phyloP scores from a whole-genome alignment of 306 rosid species.

The Leucaena leucocephala region DNA sequence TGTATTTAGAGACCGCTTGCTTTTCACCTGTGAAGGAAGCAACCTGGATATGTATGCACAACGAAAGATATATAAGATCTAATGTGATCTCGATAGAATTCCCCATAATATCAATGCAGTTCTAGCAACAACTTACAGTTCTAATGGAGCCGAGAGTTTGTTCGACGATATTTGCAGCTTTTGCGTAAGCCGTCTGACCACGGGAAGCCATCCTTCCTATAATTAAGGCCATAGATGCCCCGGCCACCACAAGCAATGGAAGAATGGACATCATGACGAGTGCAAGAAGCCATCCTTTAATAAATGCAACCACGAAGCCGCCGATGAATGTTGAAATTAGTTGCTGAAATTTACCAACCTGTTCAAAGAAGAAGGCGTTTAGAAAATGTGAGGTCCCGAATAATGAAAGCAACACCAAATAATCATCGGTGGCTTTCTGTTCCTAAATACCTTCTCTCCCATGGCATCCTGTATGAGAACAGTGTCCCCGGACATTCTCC shows the following conservation, averaged over 20 bases:
- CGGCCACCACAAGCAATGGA: slow-evolving; percentile 64
- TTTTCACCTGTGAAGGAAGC: slow-evolving; percentile 82
- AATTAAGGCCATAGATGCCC: slow-evolving; percentile 52
- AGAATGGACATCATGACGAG: slow-evolving; percentile 62
- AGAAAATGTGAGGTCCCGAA: not conserved
- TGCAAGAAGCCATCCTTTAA: slow-evolving; percentile 82
- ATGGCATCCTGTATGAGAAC: slow-evolving; percentile 89
- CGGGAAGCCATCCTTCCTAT: slow-evolving; percentile 59
- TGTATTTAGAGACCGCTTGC: slow-evolving; percentile 61
- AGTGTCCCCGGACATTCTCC: slow-evolving; percentile 88
- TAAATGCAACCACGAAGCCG: slow-evolving; percentile 68
- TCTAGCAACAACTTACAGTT: slow-evolving; percentile 57
- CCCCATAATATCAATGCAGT: not conserved
- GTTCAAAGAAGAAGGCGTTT: slow-evolving; percentile 28
- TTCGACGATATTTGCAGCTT: slow-evolving; percentile 75
- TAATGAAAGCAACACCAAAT: not conserved
- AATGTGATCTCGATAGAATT: slow-evolving; percentile 5
- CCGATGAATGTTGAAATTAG: slow-evolving; percentile 62
- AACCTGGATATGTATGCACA: slow-evolving; percentile 46
- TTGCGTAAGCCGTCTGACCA: slow-evolving; percentile 68
- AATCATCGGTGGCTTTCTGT: not conserved
- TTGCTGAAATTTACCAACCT: slow-evolving; percentile 81
- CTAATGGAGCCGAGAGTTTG: slow-evolving; percentile 80
- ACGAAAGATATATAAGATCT: not conserved
- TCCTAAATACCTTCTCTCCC: slow-evolving; percentile 73